Conservation (phyloP, 2,329 filamentous ascomycete genomes). For the Trichoderma simmonsii region DNA sequence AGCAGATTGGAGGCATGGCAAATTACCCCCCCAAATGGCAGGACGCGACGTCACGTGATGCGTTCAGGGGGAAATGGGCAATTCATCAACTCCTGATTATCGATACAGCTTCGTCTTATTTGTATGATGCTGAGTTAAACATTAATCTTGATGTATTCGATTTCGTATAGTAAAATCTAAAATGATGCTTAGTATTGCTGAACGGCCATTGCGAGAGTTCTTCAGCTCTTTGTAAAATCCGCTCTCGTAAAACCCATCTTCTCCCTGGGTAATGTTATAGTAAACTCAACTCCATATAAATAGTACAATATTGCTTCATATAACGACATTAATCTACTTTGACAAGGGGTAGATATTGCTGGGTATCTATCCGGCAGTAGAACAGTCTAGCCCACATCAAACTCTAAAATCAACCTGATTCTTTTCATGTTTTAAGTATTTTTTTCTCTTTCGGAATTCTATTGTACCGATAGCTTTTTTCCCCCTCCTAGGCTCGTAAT, state of each 20-base stretch:
- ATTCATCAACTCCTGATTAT: background rate
- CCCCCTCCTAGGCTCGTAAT: slow-evolving; percentile 12
- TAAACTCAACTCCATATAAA: background rate
- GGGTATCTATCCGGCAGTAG: background rate
- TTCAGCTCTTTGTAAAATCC: background rate
- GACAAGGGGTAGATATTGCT: background rate
- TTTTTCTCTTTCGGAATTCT: slow-evolving; percentile 16
- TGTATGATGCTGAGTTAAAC: background rate
- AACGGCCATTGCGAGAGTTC: background rate
- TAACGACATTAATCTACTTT: background rate
- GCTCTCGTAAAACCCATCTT: background rate
- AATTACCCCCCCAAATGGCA: background rate
- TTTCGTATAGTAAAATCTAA: background rate
- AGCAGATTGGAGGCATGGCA: background rate
- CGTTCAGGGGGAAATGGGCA: slow-evolving; percentile 8
- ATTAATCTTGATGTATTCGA: background rate
- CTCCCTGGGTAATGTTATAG: background rate
- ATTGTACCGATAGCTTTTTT: slow-evolving; percentile 16
- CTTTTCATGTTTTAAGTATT: background rate
- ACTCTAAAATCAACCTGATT: background rate
- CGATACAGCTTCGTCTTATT: background rate
- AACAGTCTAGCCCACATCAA: background rate
- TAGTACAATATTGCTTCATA: background rate
- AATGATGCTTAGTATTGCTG: background rate
- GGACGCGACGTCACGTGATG: background rate